phyloP scores from a whole-genome alignment of 2,329 filamentous ascomycete species.

The Piedraia hortae region DNA sequence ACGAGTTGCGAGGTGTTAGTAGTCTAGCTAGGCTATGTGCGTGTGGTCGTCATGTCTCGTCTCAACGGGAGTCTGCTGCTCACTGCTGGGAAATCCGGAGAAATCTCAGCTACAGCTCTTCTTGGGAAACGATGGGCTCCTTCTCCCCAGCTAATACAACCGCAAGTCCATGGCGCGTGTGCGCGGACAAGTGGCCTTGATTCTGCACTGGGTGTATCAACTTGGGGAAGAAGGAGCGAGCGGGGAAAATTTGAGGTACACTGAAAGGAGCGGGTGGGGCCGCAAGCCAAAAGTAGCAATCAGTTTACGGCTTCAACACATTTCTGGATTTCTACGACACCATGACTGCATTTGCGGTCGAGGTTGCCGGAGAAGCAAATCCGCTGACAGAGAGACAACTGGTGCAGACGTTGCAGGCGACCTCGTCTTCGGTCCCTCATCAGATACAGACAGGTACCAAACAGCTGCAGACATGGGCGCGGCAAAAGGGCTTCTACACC shows the following conservation, averaged over 20 bases:
- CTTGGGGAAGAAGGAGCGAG: constrained; percentile 17
- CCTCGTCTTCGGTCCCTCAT: constrained; percentile 19
- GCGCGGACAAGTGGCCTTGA: constrained; percentile 6
- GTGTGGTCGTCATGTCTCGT: constrained; percentile 2
- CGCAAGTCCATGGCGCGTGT: constrained; percentile 9
- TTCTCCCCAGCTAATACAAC: constrained; percentile 30
- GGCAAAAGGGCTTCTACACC: constrained; percentile 19
- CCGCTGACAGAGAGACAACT: constrained; percentile 22
- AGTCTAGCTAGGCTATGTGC: too few species aligned
- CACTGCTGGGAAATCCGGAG: constrained; percentile 1
- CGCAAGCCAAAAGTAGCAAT: not conserved
- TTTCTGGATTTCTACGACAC: not conserved
- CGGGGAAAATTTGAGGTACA: not conserved
- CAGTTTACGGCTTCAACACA: not conserved
- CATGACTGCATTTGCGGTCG: constrained; percentile 21
- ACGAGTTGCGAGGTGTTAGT: too few species aligned
- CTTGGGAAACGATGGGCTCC: constrained; percentile 12
- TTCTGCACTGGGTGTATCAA: constrained; percentile 22
- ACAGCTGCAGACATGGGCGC: constrained; percentile 25
- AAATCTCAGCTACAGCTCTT: constrained; percentile 9
- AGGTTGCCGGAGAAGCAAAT: constrained; percentile 56
- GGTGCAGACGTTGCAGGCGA: constrained; percentile 21
- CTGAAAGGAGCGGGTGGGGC: not conserved
- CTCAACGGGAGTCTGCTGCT: constrained; percentile 11
- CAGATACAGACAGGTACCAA: constrained; percentile 25